These are phyloP conservation scores for Xenosphaeropsis pyriputrescens DNA, from an alignment of 2,329 filamentous ascomycete species.

Conservation along the genomic window DNA sequence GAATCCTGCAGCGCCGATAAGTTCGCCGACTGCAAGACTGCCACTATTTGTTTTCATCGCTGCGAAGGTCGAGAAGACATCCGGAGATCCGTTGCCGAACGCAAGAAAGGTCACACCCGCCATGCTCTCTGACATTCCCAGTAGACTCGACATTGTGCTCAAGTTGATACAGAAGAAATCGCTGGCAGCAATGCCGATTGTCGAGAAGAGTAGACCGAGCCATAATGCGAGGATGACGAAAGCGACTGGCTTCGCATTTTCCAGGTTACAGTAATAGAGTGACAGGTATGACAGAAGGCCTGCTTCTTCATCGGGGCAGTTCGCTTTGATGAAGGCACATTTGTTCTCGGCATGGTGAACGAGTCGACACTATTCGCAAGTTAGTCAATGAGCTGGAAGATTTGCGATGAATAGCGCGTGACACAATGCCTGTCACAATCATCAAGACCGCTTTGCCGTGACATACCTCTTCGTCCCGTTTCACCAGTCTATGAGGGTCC, in stretches of 20 bases:
- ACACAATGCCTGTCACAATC: no score
- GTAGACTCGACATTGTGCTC: slow-evolving; percentile 75
- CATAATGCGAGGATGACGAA: slow-evolving; percentile 67
- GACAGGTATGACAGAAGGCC: slow-evolving; percentile 79
- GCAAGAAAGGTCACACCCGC: slow-evolving; percentile 93
- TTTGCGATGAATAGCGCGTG: no score
- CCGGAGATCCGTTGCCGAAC: slow-evolving; percentile 93
- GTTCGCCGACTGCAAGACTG: slow-evolving; percentile 88
- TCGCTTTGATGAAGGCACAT: slow-evolving; percentile 69
- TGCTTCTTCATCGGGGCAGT: slow-evolving; percentile 81
- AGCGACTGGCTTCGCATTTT: slow-evolving; percentile 55
- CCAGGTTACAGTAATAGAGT: slow-evolving; percentile 77
- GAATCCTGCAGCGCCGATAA: slow-evolving; percentile 89
- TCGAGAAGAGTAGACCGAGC: slow-evolving; percentile 84
- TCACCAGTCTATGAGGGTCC: slow-evolving; percentile 11
- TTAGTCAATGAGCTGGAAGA: not conserved
- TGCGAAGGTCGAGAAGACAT: slow-evolving; percentile 97
- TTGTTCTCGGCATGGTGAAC: slow-evolving; percentile 68
- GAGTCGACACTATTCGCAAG: slow-evolving; percentile 46
- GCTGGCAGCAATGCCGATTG: slow-evolving; percentile 92
- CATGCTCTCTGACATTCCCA: slow-evolving; percentile 91
- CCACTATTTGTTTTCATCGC: slow-evolving; percentile 95
- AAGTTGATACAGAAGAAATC: slow-evolving; percentile 98
- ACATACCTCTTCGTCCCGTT: slow-evolving; percentile 18
- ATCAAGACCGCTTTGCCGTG: not conserved